Conservation (phyloP, 768 basidiomycete genomes). For the Mycena kentingensis region DNA sequence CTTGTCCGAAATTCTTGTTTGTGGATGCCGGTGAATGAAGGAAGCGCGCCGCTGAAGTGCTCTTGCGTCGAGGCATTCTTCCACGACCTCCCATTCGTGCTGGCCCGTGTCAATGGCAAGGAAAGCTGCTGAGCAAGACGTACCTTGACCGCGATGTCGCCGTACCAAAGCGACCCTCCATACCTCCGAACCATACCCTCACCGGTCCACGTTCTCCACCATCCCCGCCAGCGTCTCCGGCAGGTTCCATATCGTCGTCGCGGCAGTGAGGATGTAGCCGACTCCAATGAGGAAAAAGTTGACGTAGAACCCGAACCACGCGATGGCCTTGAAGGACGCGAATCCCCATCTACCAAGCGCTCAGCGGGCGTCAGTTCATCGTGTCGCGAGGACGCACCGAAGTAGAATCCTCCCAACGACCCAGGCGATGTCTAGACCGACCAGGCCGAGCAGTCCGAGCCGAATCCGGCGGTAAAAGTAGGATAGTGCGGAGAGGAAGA, state of each 20-base stretch:
- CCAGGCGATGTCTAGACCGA: conserved; percentile 33
- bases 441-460: conserved; percentile 26
- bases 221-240: conserved; percentile 18
- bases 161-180: too few species aligned
- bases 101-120: too few species aligned
- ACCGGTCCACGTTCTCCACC: conserved; percentile 21
- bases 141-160: too few species aligned
- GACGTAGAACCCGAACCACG: conserved; percentile 39
- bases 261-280: conserved; percentile 25
- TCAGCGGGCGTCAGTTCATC: not conserved
- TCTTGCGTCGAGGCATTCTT: too few species aligned
- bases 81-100: too few species aligned
- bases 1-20: too few species aligned
- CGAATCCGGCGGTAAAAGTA: conserved; percentile 35
- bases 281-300: conserved; percentile 36
- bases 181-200: too few species aligned
- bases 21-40: too few species aligned
- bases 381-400: not conserved
- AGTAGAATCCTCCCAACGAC: conserved; percentile 28
- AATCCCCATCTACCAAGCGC: conserved; percentile 20
- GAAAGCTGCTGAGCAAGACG: too few species aligned
- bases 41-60: too few species aligned
- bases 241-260: conserved; percentile 11
- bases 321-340: conserved; percentile 33
- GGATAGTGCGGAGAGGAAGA: conserved; percentile 28